Percentiles rank a stretch among this genome's conserved stretches.
Conservation (phyloP, 2,329 filamentous ascomycete genomes). For the Neopestalotiopsis rosae region DNA sequence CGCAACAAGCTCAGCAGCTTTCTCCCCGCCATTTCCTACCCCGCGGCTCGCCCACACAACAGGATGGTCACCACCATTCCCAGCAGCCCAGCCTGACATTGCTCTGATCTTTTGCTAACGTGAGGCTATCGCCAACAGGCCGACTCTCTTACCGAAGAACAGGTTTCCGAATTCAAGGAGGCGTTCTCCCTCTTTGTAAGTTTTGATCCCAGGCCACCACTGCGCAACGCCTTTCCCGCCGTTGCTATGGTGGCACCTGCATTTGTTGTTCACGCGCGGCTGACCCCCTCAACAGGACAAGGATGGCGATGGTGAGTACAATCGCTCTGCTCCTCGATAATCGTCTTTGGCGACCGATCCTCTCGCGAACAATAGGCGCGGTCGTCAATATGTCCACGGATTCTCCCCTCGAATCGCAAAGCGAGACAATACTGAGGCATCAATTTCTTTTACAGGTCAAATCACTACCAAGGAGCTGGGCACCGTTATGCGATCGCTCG, state of each 20-base stretch:
- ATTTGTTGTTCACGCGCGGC: slow-evolving; percentile 29
- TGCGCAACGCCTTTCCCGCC: not conserved
- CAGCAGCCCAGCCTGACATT: slow-evolving; percentile 19
- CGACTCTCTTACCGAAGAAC: slow-evolving; percentile 98
- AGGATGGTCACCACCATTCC: slow-evolving; percentile 22
- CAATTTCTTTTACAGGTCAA: slow-evolving; percentile 65
- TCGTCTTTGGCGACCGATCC: not conserved
- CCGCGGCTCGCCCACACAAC: slow-evolving; percentile 23
- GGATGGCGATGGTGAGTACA: slow-evolving; percentile 83
- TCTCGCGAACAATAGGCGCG: not conserved
- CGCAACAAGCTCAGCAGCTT: slow-evolving; percentile 14
- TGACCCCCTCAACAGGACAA: slow-evolving; percentile 68
- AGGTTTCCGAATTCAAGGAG: slow-evolving; percentile 99
- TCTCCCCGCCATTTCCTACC: slow-evolving; percentile 17
- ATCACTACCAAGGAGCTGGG: slow-evolving; percentile 92
- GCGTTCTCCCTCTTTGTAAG: slow-evolving; percentile 99
- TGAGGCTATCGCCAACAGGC: slow-evolving; percentile 61
- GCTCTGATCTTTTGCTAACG: slow-evolving; percentile 13
- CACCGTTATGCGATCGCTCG: slow-evolving; percentile 88
- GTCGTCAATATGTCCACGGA: not conserved
- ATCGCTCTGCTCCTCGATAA: not conserved
- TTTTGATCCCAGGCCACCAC: slow-evolving; percentile 24
- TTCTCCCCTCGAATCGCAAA: not conserved
- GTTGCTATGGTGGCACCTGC: not conserved
- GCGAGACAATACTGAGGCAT: not conserved